phyloP scores from a whole-genome alignment of 176 grass and related monocot genomes.

The sorghum (Sorghum bicolor) region Sorghum_bicolor_NCBIv3 NC_012871.2:45090001-45090500 shows the following conservation, averaged over 20 bases:
- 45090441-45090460: slow-evolving; percentile 66
- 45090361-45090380: slow-evolving; percentile 55
- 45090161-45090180: no score
- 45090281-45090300: slow-evolving; percentile 72
- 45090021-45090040: no score
- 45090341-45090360: slow-evolving; percentile 39
- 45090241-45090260: slow-evolving; percentile 76
- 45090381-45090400: slow-evolving; percentile 71
- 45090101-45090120: no score
- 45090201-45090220: no score
- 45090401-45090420: slow-evolving; percentile 56
- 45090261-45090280: slow-evolving; percentile 88
- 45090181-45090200: no score
- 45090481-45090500: background rate
- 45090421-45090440: slow-evolving; percentile 49
- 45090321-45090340: slow-evolving; percentile 42
- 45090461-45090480: slow-evolving; percentile 1
- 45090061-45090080: no score
- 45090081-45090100: no score
- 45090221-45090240: slow-evolving; percentile 45
- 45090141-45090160: no score
- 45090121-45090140: no score
- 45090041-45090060: no score
- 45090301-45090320: slow-evolving; percentile 54
- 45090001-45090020: no score